Percentiles rank a stretch among this genome's conserved stretches.
Conservation (phyloP, 129 eudicot genomes). For the Mikania micrantha region DNA sequence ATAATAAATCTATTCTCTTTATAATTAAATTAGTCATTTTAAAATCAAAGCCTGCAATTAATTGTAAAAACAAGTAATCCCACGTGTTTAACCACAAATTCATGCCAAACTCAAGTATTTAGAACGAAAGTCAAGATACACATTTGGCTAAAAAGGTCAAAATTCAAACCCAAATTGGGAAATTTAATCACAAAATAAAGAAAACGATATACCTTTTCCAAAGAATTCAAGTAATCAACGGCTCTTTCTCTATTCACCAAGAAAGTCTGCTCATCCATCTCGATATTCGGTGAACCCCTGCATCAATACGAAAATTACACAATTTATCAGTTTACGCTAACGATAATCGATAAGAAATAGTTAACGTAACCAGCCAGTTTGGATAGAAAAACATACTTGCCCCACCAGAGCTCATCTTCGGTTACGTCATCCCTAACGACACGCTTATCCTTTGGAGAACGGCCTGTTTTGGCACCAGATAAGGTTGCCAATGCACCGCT, state of each 20-base stretch:
- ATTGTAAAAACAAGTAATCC: background rate
- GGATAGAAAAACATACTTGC: conserved; percentile 49
- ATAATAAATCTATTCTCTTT: background rate
- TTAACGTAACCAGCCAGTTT: background rate
- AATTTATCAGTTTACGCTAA: background rate
- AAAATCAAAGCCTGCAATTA: no score
- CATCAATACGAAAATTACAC: background rate
- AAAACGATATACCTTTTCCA: conserved; percentile 60
- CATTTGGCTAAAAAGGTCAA: background rate
- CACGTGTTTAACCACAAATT: background rate
- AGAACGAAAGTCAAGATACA: background rate
- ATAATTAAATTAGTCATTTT: background rate
- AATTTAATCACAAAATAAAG: background rate
- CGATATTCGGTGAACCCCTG: conserved; percentile 96
- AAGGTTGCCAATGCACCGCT: conserved; percentile 89
- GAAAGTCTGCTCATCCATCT: conserved; percentile 95
- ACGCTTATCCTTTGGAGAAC: conserved; percentile 90
- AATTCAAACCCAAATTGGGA: background rate
- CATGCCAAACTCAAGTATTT: background rate
- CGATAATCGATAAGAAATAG: background rate
- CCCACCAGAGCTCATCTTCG: conserved; percentile 91
- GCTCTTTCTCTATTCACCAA: conserved; percentile 93
- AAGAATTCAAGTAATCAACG: conserved; percentile 83
- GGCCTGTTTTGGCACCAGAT: conserved; percentile 93
- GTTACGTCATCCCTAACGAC: conserved; percentile 77